These are phyloP conservation scores for Diatrype stigma DNA, from an alignment of 2,329 filamentous ascomycete species.

Conservation along the genomic window DNA sequence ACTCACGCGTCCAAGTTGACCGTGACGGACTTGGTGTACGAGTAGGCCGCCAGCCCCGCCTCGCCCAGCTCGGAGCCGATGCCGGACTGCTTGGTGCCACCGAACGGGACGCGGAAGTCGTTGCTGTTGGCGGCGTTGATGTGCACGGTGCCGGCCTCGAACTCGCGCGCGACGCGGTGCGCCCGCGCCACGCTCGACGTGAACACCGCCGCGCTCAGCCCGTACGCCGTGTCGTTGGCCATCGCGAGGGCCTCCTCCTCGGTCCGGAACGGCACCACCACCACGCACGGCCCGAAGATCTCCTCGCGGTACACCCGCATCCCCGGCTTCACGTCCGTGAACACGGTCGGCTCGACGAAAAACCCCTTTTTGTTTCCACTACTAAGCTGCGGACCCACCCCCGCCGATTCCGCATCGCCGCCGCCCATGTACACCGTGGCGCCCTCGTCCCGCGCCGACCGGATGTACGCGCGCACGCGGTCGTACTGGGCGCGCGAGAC, in stretches of 20 bases:
- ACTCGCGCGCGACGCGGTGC: constrained; percentile 47
- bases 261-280: constrained; percentile 37
- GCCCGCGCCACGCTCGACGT: constrained; percentile 51
- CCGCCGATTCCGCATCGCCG: constrained; percentile 39
- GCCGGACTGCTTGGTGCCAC: constrained; percentile 10
- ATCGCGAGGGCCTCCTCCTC: constrained; percentile 39
- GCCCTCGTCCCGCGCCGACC: constrained; percentile 67
- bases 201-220: constrained; percentile 59
- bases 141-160: constrained; percentile 58
- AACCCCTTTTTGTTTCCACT: constrained; percentile 43
- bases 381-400: too few species aligned
- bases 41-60: constrained; percentile 4
- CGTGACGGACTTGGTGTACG: constrained; percentile 18
- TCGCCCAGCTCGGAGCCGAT: constrained; percentile 9
- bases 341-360: constrained; percentile 43
- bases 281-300: constrained; percentile 43
- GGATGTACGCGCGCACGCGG: constrained; percentile 64
- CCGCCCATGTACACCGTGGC: constrained; percentile 62
- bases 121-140: constrained; percentile 32
- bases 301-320: constrained; percentile 45
- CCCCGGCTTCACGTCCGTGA: constrained; percentile 36
- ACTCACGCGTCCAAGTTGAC: constrained; percentile 42
- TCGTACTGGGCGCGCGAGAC: constrained; percentile 69
- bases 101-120: constrained; percentile 5
- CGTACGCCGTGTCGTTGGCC: constrained; percentile 54